Evolutionary conservation across 129 eudicot genomes (phyloP).

Genomic region (carrot (Daucus carota)): DH1_v3.0 NC_030383.2:16246501-16247000

Average conservation of each 20-base stretch:
- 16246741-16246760: slow-evolving; percentile 1
- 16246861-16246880: too few species aligned
- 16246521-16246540: slow-evolving; percentile 74
- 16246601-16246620: slow-evolving; percentile 39
- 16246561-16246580: slow-evolving; percentile 50
- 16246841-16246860: too few species aligned
- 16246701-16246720: slow-evolving; percentile 55
- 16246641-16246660: slow-evolving; percentile 41
- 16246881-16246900: too few species aligned
- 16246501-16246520: slow-evolving; percentile 63
- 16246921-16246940: too few species aligned
- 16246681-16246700: slow-evolving; percentile 51
- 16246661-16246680: slow-evolving; percentile 50
- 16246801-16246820: neutral
- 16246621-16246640: slow-evolving; percentile 23
- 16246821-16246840: neutral
- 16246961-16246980: too few species aligned
- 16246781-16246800: neutral
- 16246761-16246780: neutral
- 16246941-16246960: too few species aligned
- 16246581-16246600: slow-evolving; percentile 44
- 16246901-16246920: too few species aligned
- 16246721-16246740: slow-evolving; percentile 19
- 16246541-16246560: slow-evolving; percentile 61
- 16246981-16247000: too few species aligned